Evolutionary conservation across 2,329 filamentous ascomycete species (phyloP).

Genomic region (Pyrenophora graminea): DNA sequence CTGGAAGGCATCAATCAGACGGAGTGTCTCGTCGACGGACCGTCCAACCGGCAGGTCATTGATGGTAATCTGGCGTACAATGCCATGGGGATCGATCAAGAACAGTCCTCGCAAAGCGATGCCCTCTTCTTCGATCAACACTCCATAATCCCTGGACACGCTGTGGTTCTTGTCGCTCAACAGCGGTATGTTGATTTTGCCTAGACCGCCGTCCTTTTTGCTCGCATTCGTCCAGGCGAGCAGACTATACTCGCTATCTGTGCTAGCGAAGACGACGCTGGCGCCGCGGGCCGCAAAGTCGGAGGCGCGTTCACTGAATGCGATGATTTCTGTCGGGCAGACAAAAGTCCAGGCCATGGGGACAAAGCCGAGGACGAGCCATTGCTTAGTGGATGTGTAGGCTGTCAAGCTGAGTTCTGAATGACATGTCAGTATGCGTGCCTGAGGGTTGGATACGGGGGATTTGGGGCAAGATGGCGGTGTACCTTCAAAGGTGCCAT

Average conservation of each 20-base stretch:
- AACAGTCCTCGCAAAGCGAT: slow-evolving; percentile 67
- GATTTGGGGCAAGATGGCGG: background rate
- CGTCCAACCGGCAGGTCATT: slow-evolving; percentile 69
- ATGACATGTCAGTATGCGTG: slow-evolving; percentile 12
- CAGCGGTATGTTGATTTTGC: slow-evolving; percentile 64
- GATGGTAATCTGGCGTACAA: slow-evolving; percentile 65
- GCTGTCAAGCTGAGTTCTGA: slow-evolving; percentile 45
- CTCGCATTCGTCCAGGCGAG: slow-evolving; percentile 63
- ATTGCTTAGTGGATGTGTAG: slow-evolving; percentile 53
- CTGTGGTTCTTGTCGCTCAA: slow-evolving; percentile 65
- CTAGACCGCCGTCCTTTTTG: slow-evolving; percentile 65
- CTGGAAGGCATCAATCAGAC: slow-evolving; percentile 58
- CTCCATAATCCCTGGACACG: slow-evolving; percentile 65
- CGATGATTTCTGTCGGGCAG: slow-evolving; percentile 68
- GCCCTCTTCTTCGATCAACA: slow-evolving; percentile 66
- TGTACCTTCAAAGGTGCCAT: slow-evolving; percentile 48
- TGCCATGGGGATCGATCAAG: slow-evolving; percentile 67
- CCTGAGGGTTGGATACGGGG: slow-evolving; percentile 3
- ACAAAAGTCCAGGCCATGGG: slow-evolving; percentile 72
- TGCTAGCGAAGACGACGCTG: slow-evolving; percentile 63
- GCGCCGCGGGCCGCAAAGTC: slow-evolving; percentile 65
- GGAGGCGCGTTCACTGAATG: slow-evolving; percentile 64
- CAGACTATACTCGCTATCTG: slow-evolving; percentile 63
- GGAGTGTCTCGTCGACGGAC: slow-evolving; percentile 66
- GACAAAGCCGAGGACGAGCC: slow-evolving; percentile 69